A percentile compares a stretch with the other conserved stretches of the same genome.
These are phyloP conservation scores for Thalia dealbata DNA, from an alignment of 176 grass and related monocot genomes.

Conservation along the genomic window DNA sequence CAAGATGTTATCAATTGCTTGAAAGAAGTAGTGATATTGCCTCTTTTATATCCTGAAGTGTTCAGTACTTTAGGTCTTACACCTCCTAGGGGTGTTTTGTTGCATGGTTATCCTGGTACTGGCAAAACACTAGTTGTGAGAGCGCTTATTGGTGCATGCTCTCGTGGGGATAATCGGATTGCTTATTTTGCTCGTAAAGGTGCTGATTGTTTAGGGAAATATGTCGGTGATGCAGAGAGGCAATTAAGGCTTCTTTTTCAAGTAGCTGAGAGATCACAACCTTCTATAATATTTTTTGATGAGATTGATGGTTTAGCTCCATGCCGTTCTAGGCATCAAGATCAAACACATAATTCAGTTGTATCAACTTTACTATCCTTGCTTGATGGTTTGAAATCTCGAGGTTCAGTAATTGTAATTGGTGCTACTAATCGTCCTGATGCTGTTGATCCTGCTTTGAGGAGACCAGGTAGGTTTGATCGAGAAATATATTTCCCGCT, in stretches of 20 bases:
- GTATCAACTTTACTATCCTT: constrained; percentile 90
- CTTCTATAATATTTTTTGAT: constrained; percentile 98
- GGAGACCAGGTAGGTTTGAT: constrained; percentile 94
- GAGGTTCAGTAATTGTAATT: constrained; percentile 94
- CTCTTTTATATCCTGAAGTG: constrained; percentile 83
- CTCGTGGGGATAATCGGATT: constrained; percentile 72
- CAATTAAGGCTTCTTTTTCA: constrained; percentile 96
- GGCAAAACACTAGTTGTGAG: constrained; percentile 94
- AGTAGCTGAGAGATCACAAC: constrained; percentile 92
- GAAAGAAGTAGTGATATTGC: constrained; percentile 94
- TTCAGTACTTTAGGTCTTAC: constrained; percentile 66
- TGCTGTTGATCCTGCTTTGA: constrained; percentile 92
- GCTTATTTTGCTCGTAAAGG: constrained; percentile 98
- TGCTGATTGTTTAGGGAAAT: constrained; percentile 98
- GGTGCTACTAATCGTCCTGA: constrained; percentile 93
- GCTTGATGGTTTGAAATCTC: constrained; percentile 95
- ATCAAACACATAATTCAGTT: constrained; percentile 98
- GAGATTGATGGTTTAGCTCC: constrained; percentile 96
- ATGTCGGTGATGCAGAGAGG: constrained; percentile 92
- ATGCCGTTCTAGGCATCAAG: constrained; percentile 72
- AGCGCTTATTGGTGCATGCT: constrained; percentile 91
- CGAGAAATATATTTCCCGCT: constrained; percentile 95
- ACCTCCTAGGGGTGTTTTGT: constrained; percentile 89
- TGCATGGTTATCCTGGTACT: constrained; percentile 92
- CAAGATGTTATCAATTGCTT: constrained; percentile 77